A percentile compares a stretch with the other conserved stretches of the same genome.
Evolutionary conservation across 2,329 filamentous ascomycete genomes (phyloP).

Genomic region (Scedosporium minutisporum): DNA sequence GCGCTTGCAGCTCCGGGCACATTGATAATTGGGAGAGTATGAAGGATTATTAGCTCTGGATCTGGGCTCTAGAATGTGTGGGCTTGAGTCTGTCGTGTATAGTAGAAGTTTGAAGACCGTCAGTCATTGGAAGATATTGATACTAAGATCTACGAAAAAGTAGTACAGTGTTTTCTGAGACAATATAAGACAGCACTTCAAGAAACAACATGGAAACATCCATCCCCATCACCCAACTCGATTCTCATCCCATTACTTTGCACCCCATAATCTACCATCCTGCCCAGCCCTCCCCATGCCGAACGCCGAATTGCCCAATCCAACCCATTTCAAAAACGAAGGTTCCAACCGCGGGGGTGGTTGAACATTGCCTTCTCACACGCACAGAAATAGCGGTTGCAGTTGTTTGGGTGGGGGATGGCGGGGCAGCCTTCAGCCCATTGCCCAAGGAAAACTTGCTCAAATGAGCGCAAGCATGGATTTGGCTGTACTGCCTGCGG

Average conservation of each 20-base stretch:
- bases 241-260: background rate
- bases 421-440: background rate
- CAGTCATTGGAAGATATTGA: background rate
- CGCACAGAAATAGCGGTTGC: background rate
- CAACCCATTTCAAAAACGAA: background rate
- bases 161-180: background rate
- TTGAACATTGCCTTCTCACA: background rate
- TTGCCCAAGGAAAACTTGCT: constrained; percentile 26
- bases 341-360: background rate
- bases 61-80: too few species aligned
- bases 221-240: too few species aligned
- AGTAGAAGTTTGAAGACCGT: too few species aligned
- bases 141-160: background rate
- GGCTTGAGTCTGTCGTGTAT: too few species aligned
- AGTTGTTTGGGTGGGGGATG: background rate
- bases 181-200: background rate
- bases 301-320: background rate
- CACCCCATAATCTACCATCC: background rate
- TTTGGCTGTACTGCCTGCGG: background rate
- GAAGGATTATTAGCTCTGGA: too few species aligned
- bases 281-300: background rate
- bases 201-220: background rate
- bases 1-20: background rate
- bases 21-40: background rate
- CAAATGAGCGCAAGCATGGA: constrained; percentile 25